phyloP scores from a whole-genome alignment of 495 filamentous ascomycete genomes.

The Recurvomyces mirabilis region DNA sequence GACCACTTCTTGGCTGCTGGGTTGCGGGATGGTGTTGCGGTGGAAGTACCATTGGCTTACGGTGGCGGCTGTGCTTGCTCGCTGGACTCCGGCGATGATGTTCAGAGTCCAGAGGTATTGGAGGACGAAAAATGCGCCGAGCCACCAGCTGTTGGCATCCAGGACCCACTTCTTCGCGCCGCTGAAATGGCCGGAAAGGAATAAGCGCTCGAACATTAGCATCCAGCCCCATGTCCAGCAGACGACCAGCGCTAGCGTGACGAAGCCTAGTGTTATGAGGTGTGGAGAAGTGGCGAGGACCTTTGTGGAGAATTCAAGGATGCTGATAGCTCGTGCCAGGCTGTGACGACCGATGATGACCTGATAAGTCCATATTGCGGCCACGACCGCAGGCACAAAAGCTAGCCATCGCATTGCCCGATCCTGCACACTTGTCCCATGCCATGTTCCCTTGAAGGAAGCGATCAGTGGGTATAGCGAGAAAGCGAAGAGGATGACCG shows the following conservation, averaged over 20 bases:
- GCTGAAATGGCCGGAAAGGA: conserved; percentile 69
- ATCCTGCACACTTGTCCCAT: conserved; percentile 68
- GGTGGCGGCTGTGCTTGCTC: conserved; percentile 83
- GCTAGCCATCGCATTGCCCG: conserved; percentile 81
- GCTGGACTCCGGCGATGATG: conserved; percentile 73
- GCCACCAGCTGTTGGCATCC: conserved; percentile 78
- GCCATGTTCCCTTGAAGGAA: conserved; percentile 64
- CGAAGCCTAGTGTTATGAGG: conserved; percentile 71
- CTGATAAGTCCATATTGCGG: conserved; percentile 69
- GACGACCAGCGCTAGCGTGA: conserved; percentile 60
- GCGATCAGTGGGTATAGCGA: conserved; percentile 83
- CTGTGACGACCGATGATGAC: conserved; percentile 69
- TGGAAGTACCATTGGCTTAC: conserved; percentile 99
- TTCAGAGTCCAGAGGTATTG: conserved; percentile 93
- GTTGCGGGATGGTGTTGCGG: conserved; percentile 65
- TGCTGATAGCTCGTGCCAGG: conserved; percentile 64
- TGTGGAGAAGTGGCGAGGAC: conserved; percentile 79
- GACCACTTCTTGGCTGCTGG: conserved; percentile 66
- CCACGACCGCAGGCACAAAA: conserved; percentile 59
- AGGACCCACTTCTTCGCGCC: conserved; percentile 54
- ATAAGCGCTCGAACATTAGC: conserved; percentile 90
- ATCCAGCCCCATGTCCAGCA: conserved; percentile 94
- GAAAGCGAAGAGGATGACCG: conserved; percentile 73
- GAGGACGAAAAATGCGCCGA: conserved; percentile 78
- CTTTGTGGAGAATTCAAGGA: conserved; percentile 81